These are phyloP conservation scores for Fusarium sulawesiense DNA, from an alignment of 2,329 filamentous ascomycete species.

Conservation along the genomic window DNA sequence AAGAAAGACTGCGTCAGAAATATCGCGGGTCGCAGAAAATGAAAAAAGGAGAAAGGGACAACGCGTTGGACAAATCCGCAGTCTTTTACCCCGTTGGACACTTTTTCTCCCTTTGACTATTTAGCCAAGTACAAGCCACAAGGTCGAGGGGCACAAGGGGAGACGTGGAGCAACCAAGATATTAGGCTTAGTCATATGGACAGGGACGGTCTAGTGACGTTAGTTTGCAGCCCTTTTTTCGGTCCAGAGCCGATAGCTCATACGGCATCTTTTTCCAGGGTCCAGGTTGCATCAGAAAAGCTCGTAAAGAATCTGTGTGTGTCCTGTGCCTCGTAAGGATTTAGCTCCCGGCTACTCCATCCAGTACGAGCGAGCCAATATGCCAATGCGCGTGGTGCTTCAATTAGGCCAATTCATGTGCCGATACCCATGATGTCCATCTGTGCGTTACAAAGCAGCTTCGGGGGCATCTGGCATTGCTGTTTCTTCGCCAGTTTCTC, in stretches of 20 bases:
- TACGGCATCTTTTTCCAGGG: constrained; percentile 12
- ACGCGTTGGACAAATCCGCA: background rate
- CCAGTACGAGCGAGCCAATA: constrained; percentile 1
- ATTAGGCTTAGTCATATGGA: constrained; percentile 33
- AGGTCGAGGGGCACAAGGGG: constrained; percentile 39
- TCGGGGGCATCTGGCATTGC: constrained; percentile 21
- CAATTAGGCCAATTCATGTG: background rate
- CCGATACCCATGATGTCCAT: constrained; percentile 2
- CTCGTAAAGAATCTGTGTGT: constrained; percentile 24
- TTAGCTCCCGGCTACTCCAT: constrained; percentile 15
- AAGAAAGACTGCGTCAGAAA: background rate
- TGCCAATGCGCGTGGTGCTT: background rate
- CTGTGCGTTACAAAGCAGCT: constrained; percentile 17
- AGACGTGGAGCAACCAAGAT: constrained; percentile 36
- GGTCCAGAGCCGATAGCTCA: constrained; percentile 16
- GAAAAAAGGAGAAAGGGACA: constrained; percentile 7
- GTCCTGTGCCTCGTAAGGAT: constrained; percentile 15
- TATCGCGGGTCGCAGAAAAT: background rate
- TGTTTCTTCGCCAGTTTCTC: constrained; percentile 37
- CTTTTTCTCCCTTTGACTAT: constrained; percentile 35
- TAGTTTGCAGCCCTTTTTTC: constrained; percentile 19
- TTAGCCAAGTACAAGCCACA: constrained; percentile 26
- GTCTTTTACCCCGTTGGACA: constrained; percentile 21
- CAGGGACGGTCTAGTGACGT: constrained; percentile 18
- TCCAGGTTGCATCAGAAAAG: constrained; percentile 16